Conservation (phyloP, 345 rosid genomes). For the Gossypium mustelinum region DNA sequence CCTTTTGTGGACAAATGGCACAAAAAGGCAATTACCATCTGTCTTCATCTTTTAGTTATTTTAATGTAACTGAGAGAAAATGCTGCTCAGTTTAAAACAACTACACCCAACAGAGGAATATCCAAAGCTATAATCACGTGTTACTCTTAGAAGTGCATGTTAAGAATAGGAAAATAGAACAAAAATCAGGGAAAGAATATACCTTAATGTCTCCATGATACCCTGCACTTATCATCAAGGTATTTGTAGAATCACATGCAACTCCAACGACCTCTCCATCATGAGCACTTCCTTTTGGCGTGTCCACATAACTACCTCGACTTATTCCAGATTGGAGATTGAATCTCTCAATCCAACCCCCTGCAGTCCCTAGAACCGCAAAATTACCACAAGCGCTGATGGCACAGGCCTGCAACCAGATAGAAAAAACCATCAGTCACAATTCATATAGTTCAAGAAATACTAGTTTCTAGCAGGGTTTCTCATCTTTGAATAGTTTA, state of each 20-base stretch:
- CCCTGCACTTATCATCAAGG: conserved; percentile 90
- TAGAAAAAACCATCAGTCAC: not conserved
- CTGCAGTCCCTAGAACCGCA: conserved; percentile 80
- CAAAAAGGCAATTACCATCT: not conserved
- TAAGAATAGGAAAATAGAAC: not conserved
- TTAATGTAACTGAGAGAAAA: not conserved
- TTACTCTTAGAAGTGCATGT: not conserved
- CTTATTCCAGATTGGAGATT: conserved; percentile 94
- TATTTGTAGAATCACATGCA: conserved; percentile 91
- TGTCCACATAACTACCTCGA: conserved; percentile 79
- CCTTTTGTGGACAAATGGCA: not conserved
- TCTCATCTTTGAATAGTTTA: not conserved
- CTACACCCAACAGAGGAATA: not conserved
- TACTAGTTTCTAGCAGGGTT: not conserved
- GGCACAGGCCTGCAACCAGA: conserved; percentile 63
- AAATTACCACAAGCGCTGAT: conserved; percentile 98
- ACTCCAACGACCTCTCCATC: conserved; percentile 82
- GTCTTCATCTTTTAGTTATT: not conserved
- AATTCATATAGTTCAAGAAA: not conserved
- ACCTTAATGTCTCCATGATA: conserved; percentile 88
- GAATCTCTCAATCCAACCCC: conserved; percentile 95
- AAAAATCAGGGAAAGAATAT: not conserved
- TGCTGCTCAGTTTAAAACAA: not conserved
- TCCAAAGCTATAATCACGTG: not conserved
- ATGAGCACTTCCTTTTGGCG: conserved; percentile 53